Evolutionary conservation across 2,329 filamentous ascomycete species (phyloP), one percentile per base, ranked within the genome.

Genomic region (Monilinia laxa): DNA sequence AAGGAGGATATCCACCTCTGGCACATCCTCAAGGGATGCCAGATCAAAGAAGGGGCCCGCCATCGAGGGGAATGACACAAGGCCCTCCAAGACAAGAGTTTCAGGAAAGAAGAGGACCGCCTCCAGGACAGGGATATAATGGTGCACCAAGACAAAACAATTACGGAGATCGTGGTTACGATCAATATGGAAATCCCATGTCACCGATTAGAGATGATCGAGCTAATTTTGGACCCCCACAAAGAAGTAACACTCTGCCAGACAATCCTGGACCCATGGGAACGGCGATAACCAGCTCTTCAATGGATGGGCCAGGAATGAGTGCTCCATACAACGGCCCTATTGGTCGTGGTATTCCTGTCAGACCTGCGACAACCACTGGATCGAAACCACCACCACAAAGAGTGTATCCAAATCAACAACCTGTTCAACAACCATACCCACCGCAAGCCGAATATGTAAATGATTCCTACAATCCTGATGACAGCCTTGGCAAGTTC

Each of bases 161-260:
- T 14, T 75, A 73, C 67, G 65, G 49, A 51, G 71, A 74, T 40
- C 67, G 70, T 67, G 73, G 72, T 4, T 73, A 72, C 68, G 71
- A 74, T 67, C 59, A 69, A 68, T 68, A 70, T 52, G 70, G 64
- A 55, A 73, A 73, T 68, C 71, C 66, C 53, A 67, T 47, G 47
- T 71, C 71, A 25, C 57, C 77, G 49, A 16, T 51, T 51, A 45
- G 58, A 62, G 64, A 60, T 23, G 57, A 60, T 35, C 77, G 74
- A 68, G 77, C 80, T 51, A 78, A 80, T 7, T 86, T 83, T 70
- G 83, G 79, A 0, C 81, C 83, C 2, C 84, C 83, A 11, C 74
- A 78, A n/a, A 80, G 86, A 71, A 88, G 85, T 67, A 85, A 83
- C 81, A 89, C 87, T 6, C 85, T 87, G 84, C 85, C 86, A 47